A percentile compares a stretch with the other conserved stretches of the same genome.
Conservation (phyloP, 106 monocot species). For the Hemerocallis citrina region DNA sequence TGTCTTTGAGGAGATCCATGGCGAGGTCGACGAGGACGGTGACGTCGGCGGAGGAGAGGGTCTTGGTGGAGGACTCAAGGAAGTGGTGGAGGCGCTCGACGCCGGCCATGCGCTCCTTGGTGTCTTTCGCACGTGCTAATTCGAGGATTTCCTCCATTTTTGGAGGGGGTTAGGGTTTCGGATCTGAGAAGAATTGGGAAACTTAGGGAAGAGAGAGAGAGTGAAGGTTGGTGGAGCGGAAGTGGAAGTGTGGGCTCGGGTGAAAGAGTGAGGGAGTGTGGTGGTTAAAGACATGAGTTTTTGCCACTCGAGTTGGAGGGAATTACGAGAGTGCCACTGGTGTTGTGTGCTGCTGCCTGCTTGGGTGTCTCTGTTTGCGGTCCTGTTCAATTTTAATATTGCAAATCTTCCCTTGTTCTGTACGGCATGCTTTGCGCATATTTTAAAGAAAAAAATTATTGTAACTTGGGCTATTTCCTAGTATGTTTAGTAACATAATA, state of each 20-base stretch:
- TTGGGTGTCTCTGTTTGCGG: too few species aligned
- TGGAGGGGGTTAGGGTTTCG: slow-evolving; percentile 34
- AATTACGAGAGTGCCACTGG: too few species aligned
- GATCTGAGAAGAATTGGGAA: slow-evolving; percentile 6
- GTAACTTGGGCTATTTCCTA: too few species aligned
- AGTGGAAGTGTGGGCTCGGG: background rate
- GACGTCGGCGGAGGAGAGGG: slow-evolving; percentile 55
- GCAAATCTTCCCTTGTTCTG: too few species aligned
- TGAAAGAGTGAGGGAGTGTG: background rate
- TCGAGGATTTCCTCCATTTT: slow-evolving; percentile 91
- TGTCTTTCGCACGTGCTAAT: slow-evolving; percentile 92
- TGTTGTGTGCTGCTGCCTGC: too few species aligned
- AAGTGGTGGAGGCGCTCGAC: slow-evolving; percentile 92
- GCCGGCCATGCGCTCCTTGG: slow-evolving; percentile 92
- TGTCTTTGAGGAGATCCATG: slow-evolving; percentile 93
- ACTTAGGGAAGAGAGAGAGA: background rate
- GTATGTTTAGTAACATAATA: too few species aligned
- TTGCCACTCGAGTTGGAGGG: too few species aligned
- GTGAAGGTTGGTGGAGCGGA: background rate
- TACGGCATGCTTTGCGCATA: too few species aligned
- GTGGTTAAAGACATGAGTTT: too few species aligned
- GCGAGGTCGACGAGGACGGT: slow-evolving; percentile 78
- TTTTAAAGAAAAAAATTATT: too few species aligned
- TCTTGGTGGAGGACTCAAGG: slow-evolving; percentile 61
- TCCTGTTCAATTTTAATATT: too few species aligned